Evolutionary conservation across 1,284 basidiomycete species (phyloP).

Genomic region (Psilocybe mexicana): DNA sequence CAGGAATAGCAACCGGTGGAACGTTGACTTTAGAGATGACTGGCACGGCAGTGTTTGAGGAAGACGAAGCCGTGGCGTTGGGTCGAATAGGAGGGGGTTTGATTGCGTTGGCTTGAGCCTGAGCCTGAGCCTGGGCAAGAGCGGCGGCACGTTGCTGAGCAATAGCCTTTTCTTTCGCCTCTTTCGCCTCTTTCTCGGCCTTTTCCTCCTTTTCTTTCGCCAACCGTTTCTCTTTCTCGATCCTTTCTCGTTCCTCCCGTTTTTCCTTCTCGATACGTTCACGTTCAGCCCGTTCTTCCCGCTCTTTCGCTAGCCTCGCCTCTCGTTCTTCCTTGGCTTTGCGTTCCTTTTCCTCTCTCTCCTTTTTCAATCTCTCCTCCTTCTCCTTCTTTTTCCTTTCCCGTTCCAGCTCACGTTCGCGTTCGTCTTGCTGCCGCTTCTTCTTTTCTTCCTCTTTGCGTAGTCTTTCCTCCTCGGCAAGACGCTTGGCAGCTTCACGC

Average conservation of each 20-base stretch:
- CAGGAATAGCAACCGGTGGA: constrained; percentile 12
- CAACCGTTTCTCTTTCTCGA: constrained; percentile 43
- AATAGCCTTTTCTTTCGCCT: constrained; percentile 44
- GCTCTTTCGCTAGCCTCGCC: constrained; percentile 52
- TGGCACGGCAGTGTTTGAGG: constrained; percentile 42
- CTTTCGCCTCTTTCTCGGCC: constrained; percentile 45
- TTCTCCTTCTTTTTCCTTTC: constrained; percentile 54
- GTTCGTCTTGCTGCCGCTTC: constrained; percentile 71
- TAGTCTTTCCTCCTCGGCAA: constrained; percentile 76
- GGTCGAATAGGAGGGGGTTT: constrained; percentile 23
- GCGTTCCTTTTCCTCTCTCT: constrained; percentile 65
- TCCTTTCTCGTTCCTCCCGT: constrained; percentile 43
- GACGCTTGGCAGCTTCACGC: constrained; percentile 75
- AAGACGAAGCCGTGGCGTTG: constrained; percentile 47
- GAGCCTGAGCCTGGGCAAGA: constrained; percentile 19
- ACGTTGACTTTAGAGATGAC: constrained; percentile 27
- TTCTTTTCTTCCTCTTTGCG: constrained; percentile 79
- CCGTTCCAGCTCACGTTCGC: constrained; percentile 57
- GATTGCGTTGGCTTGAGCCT: constrained; percentile 34
- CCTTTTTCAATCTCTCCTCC: constrained; percentile 63
- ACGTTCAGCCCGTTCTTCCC: constrained; percentile 62
- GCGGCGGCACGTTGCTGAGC: constrained; percentile 36
- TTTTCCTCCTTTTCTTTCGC: constrained; percentile 59
- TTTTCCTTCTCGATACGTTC: constrained; percentile 59
- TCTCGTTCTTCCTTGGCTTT: constrained; percentile 66